phyloP scores from a whole-genome alignment of 2,329 filamentous ascomycete genomes.

The Allantophomopsis cytisporea region DNA sequence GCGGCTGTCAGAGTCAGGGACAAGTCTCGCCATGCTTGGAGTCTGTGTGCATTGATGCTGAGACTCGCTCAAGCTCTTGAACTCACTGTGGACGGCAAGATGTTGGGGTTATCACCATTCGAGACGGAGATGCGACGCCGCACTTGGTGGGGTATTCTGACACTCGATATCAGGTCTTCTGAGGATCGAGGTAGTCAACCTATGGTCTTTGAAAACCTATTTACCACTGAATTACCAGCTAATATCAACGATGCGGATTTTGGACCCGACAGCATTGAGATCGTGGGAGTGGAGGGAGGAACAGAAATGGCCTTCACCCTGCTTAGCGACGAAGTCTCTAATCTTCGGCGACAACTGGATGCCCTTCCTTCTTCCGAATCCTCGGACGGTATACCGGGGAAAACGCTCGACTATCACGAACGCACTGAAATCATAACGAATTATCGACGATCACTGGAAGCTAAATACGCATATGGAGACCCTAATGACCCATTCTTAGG shows the following conservation, averaged over 20 bases:
- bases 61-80: constrained; percentile 25
- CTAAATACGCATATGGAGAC: neutral
- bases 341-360: constrained; percentile 2
- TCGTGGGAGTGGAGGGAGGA: constrained; percentile 1
- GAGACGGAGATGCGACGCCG: constrained; percentile 37
- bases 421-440: neutral
- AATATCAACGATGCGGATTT: constrained; percentile 39
- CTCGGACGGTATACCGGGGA: neutral
- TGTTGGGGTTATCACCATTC: constrained; percentile 30
- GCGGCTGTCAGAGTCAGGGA: constrained; percentile 11
- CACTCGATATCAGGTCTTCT: constrained; percentile 31
- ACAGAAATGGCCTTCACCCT: constrained; percentile 7
- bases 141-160: constrained; percentile 33
- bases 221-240: constrained; percentile 30
- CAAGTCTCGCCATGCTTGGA: constrained; percentile 23
- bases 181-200: constrained; percentile 34
- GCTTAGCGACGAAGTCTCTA: constrained; percentile 2
- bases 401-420: neutral
- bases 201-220: constrained; percentile 25
- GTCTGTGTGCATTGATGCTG: constrained; percentile 23
- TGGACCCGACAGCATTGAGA: constrained; percentile 6
- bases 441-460: neutral
- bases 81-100: constrained; percentile 33
- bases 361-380: neutral
- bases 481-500: neutral